Base-by-base conservation (phyloP, 1,139 yeast species). In the Hansenula anomala region DNA sequence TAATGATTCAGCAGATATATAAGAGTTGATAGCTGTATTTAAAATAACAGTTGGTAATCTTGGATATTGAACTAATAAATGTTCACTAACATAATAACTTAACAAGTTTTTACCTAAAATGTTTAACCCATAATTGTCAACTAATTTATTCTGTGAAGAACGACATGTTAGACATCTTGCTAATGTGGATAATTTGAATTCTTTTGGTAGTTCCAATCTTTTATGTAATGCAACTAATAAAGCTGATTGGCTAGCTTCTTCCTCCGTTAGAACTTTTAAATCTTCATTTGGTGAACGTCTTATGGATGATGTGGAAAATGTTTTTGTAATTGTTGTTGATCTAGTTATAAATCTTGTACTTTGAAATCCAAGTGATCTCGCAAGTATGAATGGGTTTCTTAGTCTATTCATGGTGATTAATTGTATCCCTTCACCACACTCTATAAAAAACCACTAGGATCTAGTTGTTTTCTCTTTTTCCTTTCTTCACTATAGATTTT, bases 31-130 rank as follows among this genome's bases (percentile, higher is more conserved):
- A 1, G 94, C 89, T 23, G 79, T 75, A 51, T 80, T 78, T 46
- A 88, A 75, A 22, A 90, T 81, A 12, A 79, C 73, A 51, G 83
- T 74, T 24, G 99, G 97, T 45, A 94, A 71, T 58, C 99, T 77
- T 36, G 99, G 99, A 60, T 88, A 88, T 49, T 74, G 77, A 37
- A 81, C 63, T 55, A 88, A 67, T 43, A 90, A 69, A 54, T 84
- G 65, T 59, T 88, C 95, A 26, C 85, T 73, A 4, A 81, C 82
- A 55, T 87, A 83, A 60, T 81, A 88, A 24, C 83, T 77, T 45
- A 92, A 66, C 39, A 92, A 66, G 44, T 82, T 78, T 56, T 81
- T 79, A 39, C 98, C 98, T 55, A 90, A 79, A 15, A 78, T 74
- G 43, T 83, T 77, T 59, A 90, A 73, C n/a, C 95, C 94, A 44